Percentiles rank a stretch among this genome's conserved stretches.
These are phyloP conservation scores for Rhododendron kiyosumense DNA, from an alignment of 148 eudicot genomes.

Conservation along the genomic window DNA sequence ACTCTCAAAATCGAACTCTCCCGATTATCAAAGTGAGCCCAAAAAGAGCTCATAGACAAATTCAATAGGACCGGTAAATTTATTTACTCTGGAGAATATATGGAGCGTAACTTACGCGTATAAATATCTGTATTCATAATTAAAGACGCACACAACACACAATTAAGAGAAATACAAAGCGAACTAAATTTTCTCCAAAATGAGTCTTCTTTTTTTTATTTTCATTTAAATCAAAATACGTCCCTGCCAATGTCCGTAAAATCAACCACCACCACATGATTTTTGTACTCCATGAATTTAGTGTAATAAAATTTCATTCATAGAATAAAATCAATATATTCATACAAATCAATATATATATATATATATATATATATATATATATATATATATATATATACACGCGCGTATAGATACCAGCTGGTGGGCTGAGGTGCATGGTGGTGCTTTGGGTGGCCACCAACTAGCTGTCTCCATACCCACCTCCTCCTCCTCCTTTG, in stretches of 20 bases:
- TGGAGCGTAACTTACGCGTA: neutral
- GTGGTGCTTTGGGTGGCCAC: constrained; percentile 1
- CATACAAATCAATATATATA: no score
- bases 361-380: no score
- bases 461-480: constrained; percentile 3
- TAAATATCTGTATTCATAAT: neutral
- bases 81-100: neutral
- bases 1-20: neutral
- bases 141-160: neutral
- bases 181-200: neutral
- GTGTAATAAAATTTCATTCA: neutral
- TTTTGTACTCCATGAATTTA: neutral
- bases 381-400: no score
- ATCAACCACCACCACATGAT: neutral
- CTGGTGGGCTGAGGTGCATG: neutral
- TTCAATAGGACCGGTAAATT: neutral
- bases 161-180: neutral
- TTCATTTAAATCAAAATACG: neutral
- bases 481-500: no score
- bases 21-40: neutral
- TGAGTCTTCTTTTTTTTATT: neutral
- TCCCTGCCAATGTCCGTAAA: neutral
- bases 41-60: neutral
- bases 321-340: neutral
- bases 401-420: neutral